Base-by-base conservation (phyloP, 805 yeast species). In the Starmerella stigmatis region DNA sequence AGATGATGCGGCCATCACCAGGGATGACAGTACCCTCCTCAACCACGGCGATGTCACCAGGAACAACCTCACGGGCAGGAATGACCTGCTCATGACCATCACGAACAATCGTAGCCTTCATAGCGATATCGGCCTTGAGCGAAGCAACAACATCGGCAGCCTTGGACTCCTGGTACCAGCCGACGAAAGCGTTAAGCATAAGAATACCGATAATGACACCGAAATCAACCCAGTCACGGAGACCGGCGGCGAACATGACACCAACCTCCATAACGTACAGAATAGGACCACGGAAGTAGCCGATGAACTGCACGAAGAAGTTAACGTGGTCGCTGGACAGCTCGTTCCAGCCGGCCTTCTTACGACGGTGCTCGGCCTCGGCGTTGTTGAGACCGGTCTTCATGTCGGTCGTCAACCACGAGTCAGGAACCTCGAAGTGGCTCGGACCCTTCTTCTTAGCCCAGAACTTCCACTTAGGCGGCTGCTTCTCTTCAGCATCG, bases 111-210 rank as follows among this genome's bases (percentile, higher is more conserved):
- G 72, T 67, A 60, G 95, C 94, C 67, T 85, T 66, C 81, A 85
- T 83, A 54, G 95, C 95, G 61, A 86, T 74, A 62, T 94, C 86
- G 70, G 86, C 88, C 77, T 86, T 86, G 70, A 86, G 80, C 67
- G 85, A 94, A 52, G 86, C 95, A 57, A 86, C 95, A 74, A 86
- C 88, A 58, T 94, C 86, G 73, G 95, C 95, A 58, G 96, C 96
- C 74, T 86, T 94, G 80, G 74, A 85, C 74, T 86, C 96, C 75
- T 86, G 96, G 63, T 86, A 76, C 81, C 86, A 86, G 81, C 95
- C 96, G 67, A 86, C 95, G 64, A 73, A 70, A 56, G 95, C 95
- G 72, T 86, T 86, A 66, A 86, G 78, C 71, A 80, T 60, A 63
- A 86, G 73, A 62, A 86, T 73, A 73, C 82, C 95, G 69, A 84